phyloP scores from a whole-genome alignment of 1,139 yeast species.

The Yamadazyma songkhlaensis region DNA sequence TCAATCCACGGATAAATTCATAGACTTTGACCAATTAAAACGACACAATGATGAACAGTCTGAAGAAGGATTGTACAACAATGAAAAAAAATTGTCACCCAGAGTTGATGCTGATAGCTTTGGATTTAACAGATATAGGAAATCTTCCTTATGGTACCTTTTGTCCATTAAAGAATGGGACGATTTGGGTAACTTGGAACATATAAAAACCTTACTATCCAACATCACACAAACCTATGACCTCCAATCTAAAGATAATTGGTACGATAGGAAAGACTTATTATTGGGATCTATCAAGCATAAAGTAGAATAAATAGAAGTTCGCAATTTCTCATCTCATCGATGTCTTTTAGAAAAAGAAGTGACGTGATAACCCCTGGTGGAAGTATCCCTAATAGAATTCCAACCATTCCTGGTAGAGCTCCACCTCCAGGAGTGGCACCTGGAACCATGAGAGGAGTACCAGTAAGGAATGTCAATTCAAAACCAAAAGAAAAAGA shows the following conservation, averaged over 20 bases:
- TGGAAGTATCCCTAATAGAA: conserved; percentile 11
- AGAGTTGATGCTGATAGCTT: conserved; percentile 19
- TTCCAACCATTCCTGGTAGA: conserved; percentile 14
- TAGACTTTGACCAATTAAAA: conserved; percentile 11
- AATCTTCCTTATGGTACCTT: conserved; percentile 76
- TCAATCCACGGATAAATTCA: conserved; percentile 4
- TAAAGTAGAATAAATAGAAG: not conserved
- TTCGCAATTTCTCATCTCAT: conserved; percentile 7
- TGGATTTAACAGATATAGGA: conserved; percentile 47
- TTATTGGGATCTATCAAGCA: conserved; percentile 30
- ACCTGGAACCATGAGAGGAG: conserved; percentile 3
- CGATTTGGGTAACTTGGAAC: conserved; percentile 25
- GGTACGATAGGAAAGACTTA: conserved; percentile 38
- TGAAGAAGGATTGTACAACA: conserved; percentile 10
- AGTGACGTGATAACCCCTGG: conserved; percentile 51
- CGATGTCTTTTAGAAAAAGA: conserved; percentile 71
- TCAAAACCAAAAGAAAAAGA: conserved; percentile 6
- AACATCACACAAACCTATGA: conserved; percentile 26
- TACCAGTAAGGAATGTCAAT: conserved; percentile 8
- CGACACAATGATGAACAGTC: conserved; percentile 8
- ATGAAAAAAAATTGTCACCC: conserved; percentile 11
- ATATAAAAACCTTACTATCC: conserved; percentile 21
- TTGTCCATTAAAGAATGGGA: conserved; percentile 76
- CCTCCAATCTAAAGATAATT: conserved; percentile 18
- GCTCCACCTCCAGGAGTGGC: conserved; percentile 3